Percentiles rank a stretch among this genome's conserved stretches.
Evolutionary conservation across 2,329 filamentous ascomycete genomes (phyloP).

Genomic region (Colletotrichum tropicale): DNA sequence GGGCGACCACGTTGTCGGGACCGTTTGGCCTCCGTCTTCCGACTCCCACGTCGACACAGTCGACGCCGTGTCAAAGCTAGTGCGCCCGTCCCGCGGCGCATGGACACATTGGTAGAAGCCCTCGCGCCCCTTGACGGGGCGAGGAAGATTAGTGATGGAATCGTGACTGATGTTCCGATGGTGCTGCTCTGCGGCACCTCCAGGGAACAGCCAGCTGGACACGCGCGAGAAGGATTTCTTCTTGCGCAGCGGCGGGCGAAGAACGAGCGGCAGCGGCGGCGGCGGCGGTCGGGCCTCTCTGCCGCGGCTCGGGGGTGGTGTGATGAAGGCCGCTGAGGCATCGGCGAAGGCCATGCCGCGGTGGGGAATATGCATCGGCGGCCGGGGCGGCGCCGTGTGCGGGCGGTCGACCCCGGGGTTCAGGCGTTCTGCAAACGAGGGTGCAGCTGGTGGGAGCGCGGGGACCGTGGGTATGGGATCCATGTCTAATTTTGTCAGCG

Average conservation of each 20-base stretch:
- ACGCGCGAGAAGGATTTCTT: conserved; percentile 71
- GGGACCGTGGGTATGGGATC: conserved; percentile 62
- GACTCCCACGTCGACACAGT: conserved; percentile 57
- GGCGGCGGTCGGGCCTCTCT: conserved; percentile 46
- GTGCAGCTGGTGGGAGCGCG: conserved; percentile 59
- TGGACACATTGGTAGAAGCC: conserved; percentile 65
- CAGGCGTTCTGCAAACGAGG: conserved; percentile 62
- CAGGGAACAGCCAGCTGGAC: conserved; percentile 62
- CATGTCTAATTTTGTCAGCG: conserved; percentile 37
- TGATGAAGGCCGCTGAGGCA: conserved; percentile 33
- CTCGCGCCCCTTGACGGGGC: conserved; percentile 53
- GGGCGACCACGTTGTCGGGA: conserved; percentile 55
- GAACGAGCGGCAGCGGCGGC: conserved; percentile 62
- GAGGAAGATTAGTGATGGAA: conserved; percentile 60
- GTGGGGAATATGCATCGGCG: conserved; percentile 35
- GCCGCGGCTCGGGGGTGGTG: conserved; percentile 28
- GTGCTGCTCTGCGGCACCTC: conserved; percentile 31
- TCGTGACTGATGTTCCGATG: conserved; percentile 48
- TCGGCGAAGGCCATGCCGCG: conserved; percentile 32
- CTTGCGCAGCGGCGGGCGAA: conserved; percentile 66
- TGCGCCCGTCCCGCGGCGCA: conserved; percentile 33
- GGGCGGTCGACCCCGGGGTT: conserved; percentile 45
- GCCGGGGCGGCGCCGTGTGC: conserved; percentile 36
- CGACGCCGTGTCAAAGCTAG: conserved; percentile 50
- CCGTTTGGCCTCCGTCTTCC: conserved; percentile 46